These are phyloP conservation scores for Cadophora gregata DNA, from an alignment of 2,329 filamentous ascomycete genomes.

Conservation along the genomic window DNA sequence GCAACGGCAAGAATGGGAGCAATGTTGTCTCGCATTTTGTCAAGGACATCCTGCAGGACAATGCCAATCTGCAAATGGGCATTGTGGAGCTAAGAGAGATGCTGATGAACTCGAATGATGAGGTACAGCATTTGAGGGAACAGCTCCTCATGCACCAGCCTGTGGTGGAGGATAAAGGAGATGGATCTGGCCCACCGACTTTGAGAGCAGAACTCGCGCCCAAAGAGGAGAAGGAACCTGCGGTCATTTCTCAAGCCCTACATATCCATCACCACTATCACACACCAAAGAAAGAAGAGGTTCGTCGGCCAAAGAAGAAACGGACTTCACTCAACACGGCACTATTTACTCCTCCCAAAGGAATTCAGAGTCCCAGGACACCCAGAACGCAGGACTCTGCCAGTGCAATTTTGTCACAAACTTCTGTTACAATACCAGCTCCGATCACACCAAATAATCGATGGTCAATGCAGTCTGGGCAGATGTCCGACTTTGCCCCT, in stretches of 20 bases:
- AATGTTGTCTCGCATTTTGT: constrained; percentile 95
- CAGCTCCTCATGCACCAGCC: constrained; percentile 83
- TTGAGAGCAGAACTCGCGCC: constrained; percentile 75
- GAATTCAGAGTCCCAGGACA: constrained; percentile 43
- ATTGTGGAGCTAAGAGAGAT: constrained; percentile 92
- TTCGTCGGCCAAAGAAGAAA: constrained; percentile 73
- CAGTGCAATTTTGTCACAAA: constrained; percentile 50
- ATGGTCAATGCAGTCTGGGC: constrained; percentile 68
- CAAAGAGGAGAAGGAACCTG: constrained; percentile 47
- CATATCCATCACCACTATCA: constrained; percentile 98
- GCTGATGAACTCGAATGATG: constrained; percentile 89
- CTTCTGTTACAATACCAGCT: constrained; percentile 57
- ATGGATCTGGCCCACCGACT: constrained; percentile 53
- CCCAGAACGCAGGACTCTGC: constrained; percentile 50
- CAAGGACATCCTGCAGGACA: constrained; percentile 92
- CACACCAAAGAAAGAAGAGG: constrained; percentile 65
- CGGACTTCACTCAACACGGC: constrained; percentile 67
- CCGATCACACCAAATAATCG: constrained; percentile 56
- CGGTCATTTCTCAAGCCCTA: constrained; percentile 69
- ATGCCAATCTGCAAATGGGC: constrained; percentile 89
- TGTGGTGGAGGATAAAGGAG: constrained; percentile 50
- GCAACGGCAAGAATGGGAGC: constrained; percentile 62
- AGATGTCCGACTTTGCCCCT: constrained; percentile 66
- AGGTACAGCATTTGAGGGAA: constrained; percentile 85
- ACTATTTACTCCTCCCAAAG: constrained; percentile 62